Evolutionary conservation across 73 alveolate species (phyloP).

Genomic region (Paramecium octaurelia): DNA sequence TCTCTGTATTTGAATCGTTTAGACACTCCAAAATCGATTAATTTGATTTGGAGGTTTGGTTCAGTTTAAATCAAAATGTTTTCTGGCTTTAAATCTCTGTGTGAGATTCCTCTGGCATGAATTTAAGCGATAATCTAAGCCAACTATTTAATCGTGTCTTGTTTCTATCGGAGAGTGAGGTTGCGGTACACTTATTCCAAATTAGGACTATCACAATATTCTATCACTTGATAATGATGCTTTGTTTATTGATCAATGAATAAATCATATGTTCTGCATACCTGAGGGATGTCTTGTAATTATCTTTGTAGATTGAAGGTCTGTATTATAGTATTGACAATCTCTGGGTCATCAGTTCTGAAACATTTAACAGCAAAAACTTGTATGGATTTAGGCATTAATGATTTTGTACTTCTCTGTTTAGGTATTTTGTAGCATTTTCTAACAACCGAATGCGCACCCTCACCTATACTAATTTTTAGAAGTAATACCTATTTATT

Average conservation of each 20-base stretch:
- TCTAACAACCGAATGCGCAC: constrained; percentile 9
- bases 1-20: constrained; percentile 6
- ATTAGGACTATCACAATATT: not conserved
- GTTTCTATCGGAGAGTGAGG: not conserved
- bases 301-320: not conserved
- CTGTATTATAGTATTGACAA: constrained; percentile 5
- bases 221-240: constrained; percentile 35
- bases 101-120: constrained; percentile 36
- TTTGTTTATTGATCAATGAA: constrained; percentile 26
- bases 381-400: not conserved
- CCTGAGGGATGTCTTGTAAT: not conserved
- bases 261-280: constrained; percentile 28
- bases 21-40: constrained; percentile 33
- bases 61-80: not conserved
- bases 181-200: not conserved
- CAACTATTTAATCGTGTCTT: not conserved
- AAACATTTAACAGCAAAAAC: constrained; percentile 17
- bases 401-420: not conserved
- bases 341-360: constrained; percentile 39
- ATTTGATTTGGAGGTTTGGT: not conserved
- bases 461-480: not conserved
- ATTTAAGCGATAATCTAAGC: not conserved
- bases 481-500: not conserved
- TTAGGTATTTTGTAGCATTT: not conserved
- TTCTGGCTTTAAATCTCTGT: constrained; percentile 49